phyloP scores from a whole-genome alignment of 75 land plant species.

The Selaginella tamariscina region DNA sequence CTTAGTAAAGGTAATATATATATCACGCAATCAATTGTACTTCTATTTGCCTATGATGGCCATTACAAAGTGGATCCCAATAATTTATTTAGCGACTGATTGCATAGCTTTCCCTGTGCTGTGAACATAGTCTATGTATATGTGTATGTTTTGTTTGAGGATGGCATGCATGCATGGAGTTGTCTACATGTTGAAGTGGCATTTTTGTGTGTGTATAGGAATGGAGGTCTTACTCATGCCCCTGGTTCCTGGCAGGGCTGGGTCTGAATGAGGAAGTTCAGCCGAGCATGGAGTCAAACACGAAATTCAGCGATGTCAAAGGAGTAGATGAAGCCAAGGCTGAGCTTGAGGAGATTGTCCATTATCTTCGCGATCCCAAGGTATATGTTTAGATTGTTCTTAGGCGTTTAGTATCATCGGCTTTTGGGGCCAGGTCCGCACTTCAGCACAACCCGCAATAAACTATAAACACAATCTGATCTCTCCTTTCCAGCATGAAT shows the following conservation, averaged over 20 bases:
- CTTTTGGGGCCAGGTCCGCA: not conserved
- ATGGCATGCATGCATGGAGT: not conserved
- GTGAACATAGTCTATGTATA: no score
- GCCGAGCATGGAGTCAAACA: conserved; percentile 82
- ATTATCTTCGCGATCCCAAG: conserved; percentile 94
- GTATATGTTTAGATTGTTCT: conserved; percentile 19
- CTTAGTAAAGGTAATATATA: conserved; percentile 69
- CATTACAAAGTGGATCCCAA: not conserved
- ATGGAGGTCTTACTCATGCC: not conserved
- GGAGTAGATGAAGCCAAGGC: conserved; percentile 99
- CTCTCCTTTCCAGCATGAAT: no score
- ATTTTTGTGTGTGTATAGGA: not conserved
- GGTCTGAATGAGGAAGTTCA: conserved; percentile 93
- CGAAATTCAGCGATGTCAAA: conserved; percentile 95
- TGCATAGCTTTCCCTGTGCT: not conserved
- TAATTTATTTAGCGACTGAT: not conserved
- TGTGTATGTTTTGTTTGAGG: no score
- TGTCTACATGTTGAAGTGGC: not conserved
- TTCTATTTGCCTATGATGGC: not conserved
- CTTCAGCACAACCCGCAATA: no score
- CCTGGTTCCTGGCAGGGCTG: conserved; percentile 40
- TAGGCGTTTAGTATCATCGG: not conserved
- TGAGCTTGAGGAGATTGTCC: conserved; percentile 93
- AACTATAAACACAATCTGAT: no score
- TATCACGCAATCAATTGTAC: no score